Evolutionary conservation across 345 rosid genomes (phyloP).

Genomic region (Populus nigra): DNA sequence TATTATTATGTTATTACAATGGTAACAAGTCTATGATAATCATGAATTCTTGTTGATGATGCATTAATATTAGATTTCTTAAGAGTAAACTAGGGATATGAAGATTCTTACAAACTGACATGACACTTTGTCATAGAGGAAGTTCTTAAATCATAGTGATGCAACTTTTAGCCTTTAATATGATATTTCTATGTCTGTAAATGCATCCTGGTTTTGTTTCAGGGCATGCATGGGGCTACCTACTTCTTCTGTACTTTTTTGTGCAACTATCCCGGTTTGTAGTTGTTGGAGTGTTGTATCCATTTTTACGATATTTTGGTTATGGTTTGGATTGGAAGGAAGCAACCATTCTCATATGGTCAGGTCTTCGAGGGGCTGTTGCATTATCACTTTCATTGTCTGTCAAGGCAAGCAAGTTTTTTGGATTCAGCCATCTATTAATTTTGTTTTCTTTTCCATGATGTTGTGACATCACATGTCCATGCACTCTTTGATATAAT

Average conservation of each 20-base stretch:
- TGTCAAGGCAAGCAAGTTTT: constrained; percentile 75
- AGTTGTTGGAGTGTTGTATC: constrained; percentile 69
- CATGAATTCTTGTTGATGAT: background rate
- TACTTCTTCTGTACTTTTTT: constrained; percentile 65
- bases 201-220: constrained; percentile 21
- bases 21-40: background rate
- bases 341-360: constrained; percentile 76
- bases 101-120: background rate
- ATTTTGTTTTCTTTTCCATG: background rate
- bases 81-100: background rate
- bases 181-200: background rate
- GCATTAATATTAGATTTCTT: background rate
- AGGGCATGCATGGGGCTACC: constrained; percentile 81
- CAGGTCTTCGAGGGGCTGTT: constrained; percentile 96
- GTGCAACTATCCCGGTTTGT: constrained; percentile 65
- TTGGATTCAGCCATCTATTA: background rate
- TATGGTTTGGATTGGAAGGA: constrained; percentile 97
- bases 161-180: too few species aligned
- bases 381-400: constrained; percentile 86
- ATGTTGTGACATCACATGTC: background rate
- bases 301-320: constrained; percentile 62
- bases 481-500: background rate
- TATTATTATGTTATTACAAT: background rate
- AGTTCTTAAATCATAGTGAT: too few species aligned
- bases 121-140: background rate